A percentile compares a stretch with the other conserved stretches of the same genome.
phyloP scores from a whole-genome alignment of 2,329 filamentous ascomycete genomes.

The Monilinia fructigena region DNA sequence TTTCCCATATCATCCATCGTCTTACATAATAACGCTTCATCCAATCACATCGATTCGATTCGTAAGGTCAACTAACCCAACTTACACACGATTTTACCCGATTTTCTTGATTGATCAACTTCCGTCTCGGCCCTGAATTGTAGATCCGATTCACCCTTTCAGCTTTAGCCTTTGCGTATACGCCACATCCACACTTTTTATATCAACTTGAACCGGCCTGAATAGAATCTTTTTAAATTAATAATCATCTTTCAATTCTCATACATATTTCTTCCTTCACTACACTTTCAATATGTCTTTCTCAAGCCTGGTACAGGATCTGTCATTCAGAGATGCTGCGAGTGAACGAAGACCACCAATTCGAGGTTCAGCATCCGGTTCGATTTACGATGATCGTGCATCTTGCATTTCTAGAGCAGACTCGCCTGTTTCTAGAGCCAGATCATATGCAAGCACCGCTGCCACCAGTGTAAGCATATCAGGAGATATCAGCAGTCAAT shows the following conservation, averaged over 20 bases:
- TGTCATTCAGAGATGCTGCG: conserved; percentile 57
- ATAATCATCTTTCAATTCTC: background rate
- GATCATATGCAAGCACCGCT: conserved; percentile 65
- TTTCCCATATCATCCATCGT: background rate
- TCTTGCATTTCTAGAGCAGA: conserved; percentile 57
- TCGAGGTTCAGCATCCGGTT: conserved; percentile 46
- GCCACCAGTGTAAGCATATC: conserved; percentile 69
- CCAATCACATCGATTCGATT: conserved; percentile 23
- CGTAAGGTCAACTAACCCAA: background rate
- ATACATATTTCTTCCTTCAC: too few relatives aligned
- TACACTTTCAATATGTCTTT: conserved; percentile 55
- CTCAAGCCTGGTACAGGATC: conserved; percentile 65
- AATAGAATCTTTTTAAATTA: too few relatives aligned
- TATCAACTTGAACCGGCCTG: background rate
- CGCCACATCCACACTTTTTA: conserved; percentile 9
- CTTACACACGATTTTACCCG: conserved; percentile 2
- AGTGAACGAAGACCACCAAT: conserved; percentile 48
- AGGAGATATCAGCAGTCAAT: conserved; percentile 76
- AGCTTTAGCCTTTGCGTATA: background rate
- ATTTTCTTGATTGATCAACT: conserved; percentile 1
- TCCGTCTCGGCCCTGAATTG: background rate
- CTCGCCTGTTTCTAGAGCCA: conserved; percentile 61
- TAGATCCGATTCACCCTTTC: background rate
- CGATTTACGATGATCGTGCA: conserved; percentile 56
- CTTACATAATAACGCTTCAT: background rate